These are phyloP conservation scores for Petasospora fabianii DNA, from an alignment of 1,139 yeast genomes.

Conservation along the genomic window DNA sequence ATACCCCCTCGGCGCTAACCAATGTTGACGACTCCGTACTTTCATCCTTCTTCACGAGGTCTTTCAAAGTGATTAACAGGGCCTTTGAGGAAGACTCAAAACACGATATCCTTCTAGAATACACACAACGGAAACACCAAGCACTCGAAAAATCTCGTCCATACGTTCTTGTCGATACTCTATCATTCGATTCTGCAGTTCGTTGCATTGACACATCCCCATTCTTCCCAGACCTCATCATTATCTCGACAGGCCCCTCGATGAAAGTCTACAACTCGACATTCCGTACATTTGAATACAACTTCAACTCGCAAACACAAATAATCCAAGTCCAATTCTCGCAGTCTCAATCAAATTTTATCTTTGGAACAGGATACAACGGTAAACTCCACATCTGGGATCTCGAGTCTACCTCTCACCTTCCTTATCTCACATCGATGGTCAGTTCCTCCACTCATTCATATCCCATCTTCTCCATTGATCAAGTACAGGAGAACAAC, in stretches of 20 bases:
- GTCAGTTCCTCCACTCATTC: constrained; percentile 36
- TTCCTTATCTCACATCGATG: constrained; percentile 32
- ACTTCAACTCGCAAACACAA: constrained; percentile 44
- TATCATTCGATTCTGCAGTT: constrained; percentile 12
- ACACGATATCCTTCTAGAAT: constrained; percentile 33
- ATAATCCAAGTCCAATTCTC: constrained; percentile 40
- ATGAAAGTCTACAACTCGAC: constrained; percentile 19
- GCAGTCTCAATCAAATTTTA: constrained; percentile 32
- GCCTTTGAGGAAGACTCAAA: constrained; percentile 34
- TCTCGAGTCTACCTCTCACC: constrained; percentile 27
- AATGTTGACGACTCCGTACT: constrained; percentile 18
- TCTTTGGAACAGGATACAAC: constrained; percentile 45
- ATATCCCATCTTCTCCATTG: constrained; percentile 38
- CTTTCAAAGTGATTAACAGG: constrained; percentile 39
- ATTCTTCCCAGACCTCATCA: constrained; percentile 23
- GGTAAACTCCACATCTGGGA: constrained; percentile 49
- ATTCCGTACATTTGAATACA: constrained; percentile 36
- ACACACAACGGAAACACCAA: constrained; percentile 19
- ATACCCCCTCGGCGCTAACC: neutral
- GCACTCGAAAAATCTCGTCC: constrained; percentile 16
- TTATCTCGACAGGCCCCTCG: constrained; percentile 35
- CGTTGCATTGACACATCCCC: constrained; percentile 22
- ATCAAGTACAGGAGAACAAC: constrained; percentile 30
- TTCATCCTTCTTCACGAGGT: constrained; percentile 32
- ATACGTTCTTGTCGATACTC: constrained; percentile 10